phyloP scores from a whole-genome alignment of 73 alveolate genomes.

The Paramecium pentaurelia region DNA sequence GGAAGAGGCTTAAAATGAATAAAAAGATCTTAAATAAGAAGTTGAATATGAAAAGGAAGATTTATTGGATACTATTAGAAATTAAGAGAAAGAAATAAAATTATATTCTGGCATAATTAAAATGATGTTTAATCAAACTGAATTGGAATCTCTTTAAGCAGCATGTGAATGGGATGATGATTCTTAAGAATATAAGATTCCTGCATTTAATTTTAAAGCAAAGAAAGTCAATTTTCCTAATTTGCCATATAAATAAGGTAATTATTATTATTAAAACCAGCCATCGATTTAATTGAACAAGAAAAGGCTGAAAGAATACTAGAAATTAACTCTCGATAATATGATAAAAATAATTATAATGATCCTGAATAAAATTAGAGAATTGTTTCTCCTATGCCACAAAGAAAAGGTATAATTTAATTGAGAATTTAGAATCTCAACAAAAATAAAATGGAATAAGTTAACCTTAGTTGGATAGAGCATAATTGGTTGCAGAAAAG shows the following conservation, averaged over 20 bases:
- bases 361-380: not conserved
- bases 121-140: conserved; percentile 58
- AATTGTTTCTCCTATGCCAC: not conserved
- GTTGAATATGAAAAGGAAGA: conserved; percentile 64
- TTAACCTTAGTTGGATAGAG: not conserved
- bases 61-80: conserved; percentile 55
- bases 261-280: not conserved
- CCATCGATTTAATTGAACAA: not conserved
- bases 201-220: conserved; percentile 57
- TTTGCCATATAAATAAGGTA: conserved; percentile 56
- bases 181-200: conserved; percentile 53
- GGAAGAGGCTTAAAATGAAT: conserved; percentile 51
- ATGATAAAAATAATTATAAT: not conserved
- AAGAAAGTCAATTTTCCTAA: conserved; percentile 60
- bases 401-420: not conserved
- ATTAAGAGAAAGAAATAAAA: conserved; percentile 58
- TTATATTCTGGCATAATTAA: conserved; percentile 23
- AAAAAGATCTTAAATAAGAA: conserved; percentile 54
- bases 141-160: conserved; percentile 44
- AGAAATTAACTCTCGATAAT: not conserved
- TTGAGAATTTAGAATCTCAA: not conserved
- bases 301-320: not conserved
- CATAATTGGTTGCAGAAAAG: not conserved
- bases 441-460: not conserved
- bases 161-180: conserved; percentile 65